phyloP scores from a whole-genome alignment of 805 yeast species.

The Candida nanaspora region DNA sequence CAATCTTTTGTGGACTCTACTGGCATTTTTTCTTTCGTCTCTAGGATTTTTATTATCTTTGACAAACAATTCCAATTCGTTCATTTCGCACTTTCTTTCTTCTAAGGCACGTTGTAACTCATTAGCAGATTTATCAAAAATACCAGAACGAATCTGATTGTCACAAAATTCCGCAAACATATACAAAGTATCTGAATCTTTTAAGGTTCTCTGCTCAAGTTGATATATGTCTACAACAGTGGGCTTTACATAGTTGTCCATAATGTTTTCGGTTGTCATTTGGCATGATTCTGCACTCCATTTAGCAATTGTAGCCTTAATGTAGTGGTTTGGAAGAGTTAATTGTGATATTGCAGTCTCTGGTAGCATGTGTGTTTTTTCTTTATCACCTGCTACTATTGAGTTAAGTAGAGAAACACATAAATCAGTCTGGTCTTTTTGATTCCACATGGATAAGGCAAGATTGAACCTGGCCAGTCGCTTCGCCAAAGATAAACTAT shows the following conservation, averaged over 20 bases:
- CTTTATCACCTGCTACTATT: constrained; percentile 13
- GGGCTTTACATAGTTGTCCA: constrained; percentile 48
- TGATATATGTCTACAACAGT: constrained; percentile 22
- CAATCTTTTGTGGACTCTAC: constrained; percentile 42
- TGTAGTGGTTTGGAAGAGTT: constrained; percentile 8
- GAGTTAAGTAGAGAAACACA: constrained; percentile 50
- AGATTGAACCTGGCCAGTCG: constrained; percentile 35
- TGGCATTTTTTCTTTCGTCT: constrained; percentile 45
- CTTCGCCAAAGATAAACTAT: too few species aligned
- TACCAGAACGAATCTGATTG: constrained; percentile 42
- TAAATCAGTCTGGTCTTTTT: constrained; percentile 41
- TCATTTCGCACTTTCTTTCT: constrained; percentile 39
- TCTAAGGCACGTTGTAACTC: constrained; percentile 29
- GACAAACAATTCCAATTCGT: constrained; percentile 38
- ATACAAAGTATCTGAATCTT: constrained; percentile 41
- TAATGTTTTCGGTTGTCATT: constrained; percentile 54
- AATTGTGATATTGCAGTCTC: constrained; percentile 1
- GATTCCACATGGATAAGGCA: constrained; percentile 61
- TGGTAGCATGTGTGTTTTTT: background rate
- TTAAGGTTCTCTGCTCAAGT: constrained; percentile 12
- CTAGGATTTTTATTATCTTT: constrained; percentile 32
- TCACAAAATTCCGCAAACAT: constrained; percentile 71
- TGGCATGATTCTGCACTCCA: constrained; percentile 73
- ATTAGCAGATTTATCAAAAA: constrained; percentile 35
- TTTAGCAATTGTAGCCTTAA: constrained; percentile 37